Evolutionary conservation across 179 eudicot species (phyloP).

Genomic region (Patellifolia procumbens): DNA sequence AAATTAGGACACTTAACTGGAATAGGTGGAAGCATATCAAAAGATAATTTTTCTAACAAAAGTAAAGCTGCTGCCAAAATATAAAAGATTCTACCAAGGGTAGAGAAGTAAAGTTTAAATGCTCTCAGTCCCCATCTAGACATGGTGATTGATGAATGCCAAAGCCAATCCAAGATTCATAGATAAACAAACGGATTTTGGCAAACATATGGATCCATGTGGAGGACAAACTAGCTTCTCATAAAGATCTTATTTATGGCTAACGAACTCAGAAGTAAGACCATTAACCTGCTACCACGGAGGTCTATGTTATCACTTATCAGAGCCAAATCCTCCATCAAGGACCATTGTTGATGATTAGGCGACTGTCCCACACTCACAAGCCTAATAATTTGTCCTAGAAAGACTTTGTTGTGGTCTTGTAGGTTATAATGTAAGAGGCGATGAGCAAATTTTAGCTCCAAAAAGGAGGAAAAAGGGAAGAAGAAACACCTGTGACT

Average conservation of each 20-base stretch:
- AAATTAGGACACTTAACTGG: too few species aligned
- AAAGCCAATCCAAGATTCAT: background rate
- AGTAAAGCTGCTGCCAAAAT: too few species aligned
- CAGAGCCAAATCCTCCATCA: background rate
- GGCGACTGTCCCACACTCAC: background rate
- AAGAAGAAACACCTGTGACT: conserved; percentile 64
- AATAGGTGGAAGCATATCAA: too few species aligned
- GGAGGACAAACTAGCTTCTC: background rate
- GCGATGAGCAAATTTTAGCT: background rate
- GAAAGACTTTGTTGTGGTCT: background rate
- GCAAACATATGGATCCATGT: background rate
- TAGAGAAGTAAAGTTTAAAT: background rate
- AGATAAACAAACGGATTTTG: background rate
- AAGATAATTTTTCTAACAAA: too few species aligned
- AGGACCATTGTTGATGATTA: background rate
- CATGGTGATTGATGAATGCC: background rate
- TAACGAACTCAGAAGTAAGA: background rate
- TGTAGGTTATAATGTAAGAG: background rate
- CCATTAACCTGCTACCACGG: background rate
- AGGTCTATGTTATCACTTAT: too few species aligned
- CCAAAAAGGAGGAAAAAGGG: background rate
- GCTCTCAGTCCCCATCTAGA: background rate
- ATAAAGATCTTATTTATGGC: background rate
- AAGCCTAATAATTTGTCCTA: background rate
- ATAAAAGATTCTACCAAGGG: background rate